Conservation (phyloP, 495 filamentous ascomycete species). For the Thermothielavioides terrestris region DNA sequence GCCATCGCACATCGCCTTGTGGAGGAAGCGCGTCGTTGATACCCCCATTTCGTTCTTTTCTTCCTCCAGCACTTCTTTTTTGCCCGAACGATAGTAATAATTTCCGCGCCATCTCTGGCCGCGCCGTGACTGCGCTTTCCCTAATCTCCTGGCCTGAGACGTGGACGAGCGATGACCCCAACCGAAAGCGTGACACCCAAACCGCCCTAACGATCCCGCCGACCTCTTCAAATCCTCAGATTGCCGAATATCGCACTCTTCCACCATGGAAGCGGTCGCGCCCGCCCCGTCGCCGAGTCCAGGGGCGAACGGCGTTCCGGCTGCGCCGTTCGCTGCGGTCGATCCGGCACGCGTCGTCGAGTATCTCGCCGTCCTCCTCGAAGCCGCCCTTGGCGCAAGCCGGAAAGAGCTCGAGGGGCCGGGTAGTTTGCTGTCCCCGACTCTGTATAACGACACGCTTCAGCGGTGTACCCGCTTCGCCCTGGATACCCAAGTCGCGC, state of each 20-base stretch:
- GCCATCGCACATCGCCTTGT: neutral
- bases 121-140: neutral
- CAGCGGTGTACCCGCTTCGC: conserved; percentile 85
- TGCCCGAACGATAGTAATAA: too few species aligned
- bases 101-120: neutral
- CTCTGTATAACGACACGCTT: conserved; percentile 63
- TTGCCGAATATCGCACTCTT: neutral
- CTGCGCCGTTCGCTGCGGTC: conserved; percentile 37
- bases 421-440: conserved; percentile 73
- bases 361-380: conserved; percentile 68
- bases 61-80: conserved; percentile 1
- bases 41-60: neutral
- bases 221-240: too few species aligned
- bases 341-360: conserved; percentile 56
- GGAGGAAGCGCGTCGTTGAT: neutral
- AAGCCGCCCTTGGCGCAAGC: conserved; percentile 77
- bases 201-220: neutral
- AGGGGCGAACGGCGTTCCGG: conserved; percentile 34
- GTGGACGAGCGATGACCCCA: conserved; percentile 1
- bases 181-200: conserved; percentile 8
- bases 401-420: conserved; percentile 66
- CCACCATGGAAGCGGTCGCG: conserved; percentile 41
- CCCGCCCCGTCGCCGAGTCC: conserved; percentile 34
- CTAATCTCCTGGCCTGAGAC: neutral
- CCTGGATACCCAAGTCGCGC: conserved; percentile 70